Percentiles rank a stretch among this genome's conserved stretches.
phyloP scores from a whole-genome alignment of 2,329 filamentous ascomycete genomes.

The Setomelanomma holmii region DNA sequence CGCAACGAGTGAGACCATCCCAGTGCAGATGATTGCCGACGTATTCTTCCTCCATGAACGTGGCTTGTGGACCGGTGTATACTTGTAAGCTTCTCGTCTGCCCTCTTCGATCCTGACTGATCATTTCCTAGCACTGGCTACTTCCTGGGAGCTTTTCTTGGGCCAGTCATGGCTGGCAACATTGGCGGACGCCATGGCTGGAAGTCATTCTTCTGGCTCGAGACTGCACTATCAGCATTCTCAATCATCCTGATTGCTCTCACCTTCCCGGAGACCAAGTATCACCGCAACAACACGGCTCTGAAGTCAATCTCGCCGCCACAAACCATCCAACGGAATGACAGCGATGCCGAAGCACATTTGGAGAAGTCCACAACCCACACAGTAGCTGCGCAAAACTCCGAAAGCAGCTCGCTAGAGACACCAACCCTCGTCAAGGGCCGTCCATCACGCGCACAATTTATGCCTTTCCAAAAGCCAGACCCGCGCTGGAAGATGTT shows the following conservation, averaged over 20 bases:
- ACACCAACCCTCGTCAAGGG: slow-evolving; percentile 38
- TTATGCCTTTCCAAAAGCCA: slow-evolving; percentile 45
- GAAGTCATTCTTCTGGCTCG: slow-evolving; percentile 58
- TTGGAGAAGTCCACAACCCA: slow-evolving; percentile 36
- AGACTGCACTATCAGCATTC: slow-evolving; percentile 49
- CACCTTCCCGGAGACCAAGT: slow-evolving; percentile 54
- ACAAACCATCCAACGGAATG: background rate
- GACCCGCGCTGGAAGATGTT: slow-evolving; percentile 51
- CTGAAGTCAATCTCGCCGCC: background rate
- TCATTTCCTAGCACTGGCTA: slow-evolving; percentile 44
- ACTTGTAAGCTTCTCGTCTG: slow-evolving; percentile 37
- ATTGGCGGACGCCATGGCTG: slow-evolving; percentile 53
- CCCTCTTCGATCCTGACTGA: background rate
- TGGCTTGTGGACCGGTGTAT: slow-evolving; percentile 50
- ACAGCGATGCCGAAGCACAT: slow-evolving; percentile 14
- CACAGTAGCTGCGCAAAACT: slow-evolving; percentile 22
- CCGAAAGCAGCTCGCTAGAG: slow-evolving; percentile 28
- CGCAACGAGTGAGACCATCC: slow-evolving; percentile 53
- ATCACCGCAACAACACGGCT: slow-evolving; percentile 34
- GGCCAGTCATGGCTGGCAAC: slow-evolving; percentile 53
- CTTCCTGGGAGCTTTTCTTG: slow-evolving; percentile 53
- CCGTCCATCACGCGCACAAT: slow-evolving; percentile 50
- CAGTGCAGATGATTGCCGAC: slow-evolving; percentile 54
- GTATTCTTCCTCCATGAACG: slow-evolving; percentile 55
- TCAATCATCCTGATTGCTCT: slow-evolving; percentile 50